A percentile compares a stretch with the other conserved stretches of the same genome.
phyloP scores from a whole-genome alignment of 2,329 filamentous ascomycete genomes.

The Lasiodiplodia theobromae region DNA sequence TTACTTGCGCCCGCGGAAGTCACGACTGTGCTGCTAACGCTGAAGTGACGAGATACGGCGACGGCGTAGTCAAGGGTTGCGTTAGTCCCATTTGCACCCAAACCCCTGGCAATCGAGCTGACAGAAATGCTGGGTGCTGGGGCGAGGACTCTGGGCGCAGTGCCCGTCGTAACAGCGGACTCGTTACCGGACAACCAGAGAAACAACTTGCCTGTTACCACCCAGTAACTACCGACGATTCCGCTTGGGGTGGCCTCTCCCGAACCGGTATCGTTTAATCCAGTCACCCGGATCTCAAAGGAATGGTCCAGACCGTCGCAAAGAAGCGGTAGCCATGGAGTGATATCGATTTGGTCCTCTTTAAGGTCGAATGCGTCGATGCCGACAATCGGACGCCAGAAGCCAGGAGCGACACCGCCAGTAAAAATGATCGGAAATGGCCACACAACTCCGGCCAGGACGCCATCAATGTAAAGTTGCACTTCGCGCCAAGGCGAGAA shows the following conservation, averaged over 20 bases:
- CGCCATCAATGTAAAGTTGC: slow-evolving; percentile 75
- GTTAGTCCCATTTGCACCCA: slow-evolving; percentile 61
- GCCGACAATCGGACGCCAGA: slow-evolving; percentile 81
- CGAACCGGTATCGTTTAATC: slow-evolving; percentile 65
- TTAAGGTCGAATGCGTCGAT: slow-evolving; percentile 79
- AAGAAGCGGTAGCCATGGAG: slow-evolving; percentile 74
- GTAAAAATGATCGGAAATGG: slow-evolving; percentile 85
- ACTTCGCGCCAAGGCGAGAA: slow-evolving; percentile 80
- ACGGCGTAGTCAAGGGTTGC: slow-evolving; percentile 67
- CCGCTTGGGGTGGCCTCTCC: slow-evolving; percentile 51
- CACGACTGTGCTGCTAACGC: slow-evolving; percentile 60
- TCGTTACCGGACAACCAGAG: slow-evolving; percentile 68
- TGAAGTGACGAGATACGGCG: slow-evolving; percentile 62
- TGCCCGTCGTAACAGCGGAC: slow-evolving; percentile 61
- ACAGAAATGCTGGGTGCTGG: slow-evolving; percentile 58
- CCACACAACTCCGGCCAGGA: slow-evolving; percentile 77
- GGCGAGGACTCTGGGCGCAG: slow-evolving; percentile 42
- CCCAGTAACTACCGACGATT: slow-evolving; percentile 72
- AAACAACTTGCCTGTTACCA: slow-evolving; percentile 80
- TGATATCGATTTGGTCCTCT: slow-evolving; percentile 83
- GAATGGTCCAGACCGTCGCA: slow-evolving; percentile 70
- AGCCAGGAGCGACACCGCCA: slow-evolving; percentile 76
- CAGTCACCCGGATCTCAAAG: slow-evolving; percentile 72
- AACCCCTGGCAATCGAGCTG: slow-evolving; percentile 54
- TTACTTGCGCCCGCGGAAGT: slow-evolving; percentile 54